These are phyloP conservation scores for Endocladia muricata DNA, from an alignment of 31 red algal genomes.

Conservation along the genomic window DNA sequence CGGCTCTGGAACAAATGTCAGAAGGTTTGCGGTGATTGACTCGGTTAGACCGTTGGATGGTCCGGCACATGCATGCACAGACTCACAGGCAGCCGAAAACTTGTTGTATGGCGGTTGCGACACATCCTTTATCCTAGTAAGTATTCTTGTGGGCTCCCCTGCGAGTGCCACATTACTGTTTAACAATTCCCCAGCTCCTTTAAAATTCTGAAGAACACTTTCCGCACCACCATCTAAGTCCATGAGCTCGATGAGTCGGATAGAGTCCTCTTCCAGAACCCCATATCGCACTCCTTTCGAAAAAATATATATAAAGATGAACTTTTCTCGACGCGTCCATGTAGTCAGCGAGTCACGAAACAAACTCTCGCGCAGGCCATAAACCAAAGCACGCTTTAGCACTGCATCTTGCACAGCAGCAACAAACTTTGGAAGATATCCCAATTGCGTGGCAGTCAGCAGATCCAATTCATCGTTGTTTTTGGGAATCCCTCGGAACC, in stretches of 20 bases:
- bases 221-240: not conserved
- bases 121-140: not conserved
- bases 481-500: not conserved
- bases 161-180: not conserved
- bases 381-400: not conserved
- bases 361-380: not conserved
- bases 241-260: not conserved
- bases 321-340: not conserved
- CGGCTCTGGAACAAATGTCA: not conserved
- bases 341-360: not conserved
- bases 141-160: not conserved
- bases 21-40: not conserved
- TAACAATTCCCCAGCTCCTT: not conserved
- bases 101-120: not conserved
- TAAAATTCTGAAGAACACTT: too few species aligned
- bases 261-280: not conserved
- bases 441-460: not conserved
- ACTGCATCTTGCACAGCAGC: not conserved
- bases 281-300: not conserved
- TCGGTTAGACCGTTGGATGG: not conserved
- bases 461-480: not conserved
- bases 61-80: not conserved
- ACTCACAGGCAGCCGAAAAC: not conserved
- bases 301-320: not conserved
- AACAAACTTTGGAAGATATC: not conserved